Evolutionary conservation across 371 early-diverging fungal species (phyloP).

Genomic region (Zancudomyces culisetae): DNA sequence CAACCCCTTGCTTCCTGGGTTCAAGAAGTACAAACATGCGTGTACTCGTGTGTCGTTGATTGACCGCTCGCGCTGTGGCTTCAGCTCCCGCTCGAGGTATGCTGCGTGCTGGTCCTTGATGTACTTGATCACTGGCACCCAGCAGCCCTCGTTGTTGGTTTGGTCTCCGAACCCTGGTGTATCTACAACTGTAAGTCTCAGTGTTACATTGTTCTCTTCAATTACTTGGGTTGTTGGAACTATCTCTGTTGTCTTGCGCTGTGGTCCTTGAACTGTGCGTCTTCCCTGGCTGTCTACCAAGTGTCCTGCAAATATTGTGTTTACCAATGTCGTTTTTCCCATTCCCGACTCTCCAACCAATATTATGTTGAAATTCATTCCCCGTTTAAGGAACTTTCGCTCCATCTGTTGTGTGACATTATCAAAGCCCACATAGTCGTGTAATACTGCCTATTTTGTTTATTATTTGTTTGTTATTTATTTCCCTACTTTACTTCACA

Average conservation of each 20-base stretch:
- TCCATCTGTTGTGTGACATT: conserved; percentile 83
- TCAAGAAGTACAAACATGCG: conserved; percentile 89
- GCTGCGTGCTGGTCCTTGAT: conserved; percentile 82
- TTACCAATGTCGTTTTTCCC: conserved; percentile 97
- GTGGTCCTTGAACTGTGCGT: conserved; percentile 44
- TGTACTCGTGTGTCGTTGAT: conserved; percentile 96
- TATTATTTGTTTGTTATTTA: no score
- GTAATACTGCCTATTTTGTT: conserved; percentile 2
- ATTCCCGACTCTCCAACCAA: conserved; percentile 94
- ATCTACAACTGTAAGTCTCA: conserved; percentile 73
- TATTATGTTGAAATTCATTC: conserved; percentile 88
- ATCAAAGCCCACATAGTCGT: conserved; percentile 84
- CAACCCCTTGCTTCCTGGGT: conserved; percentile 92
- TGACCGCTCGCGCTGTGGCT: conserved; percentile 61
- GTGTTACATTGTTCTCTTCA: conserved; percentile 67
- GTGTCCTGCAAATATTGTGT: conserved; percentile 78
- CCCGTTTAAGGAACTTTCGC: conserved; percentile 77
- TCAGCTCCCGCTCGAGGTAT: conserved; percentile 70
- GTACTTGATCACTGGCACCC: conserved; percentile 78
- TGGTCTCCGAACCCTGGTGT: conserved; percentile 97
- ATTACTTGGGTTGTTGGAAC: conserved; percentile 62
- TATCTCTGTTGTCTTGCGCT: conserved; percentile 70
- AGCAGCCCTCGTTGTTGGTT: conserved; percentile 79
- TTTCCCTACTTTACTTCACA: no score
- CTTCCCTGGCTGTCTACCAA: conserved; percentile 70